Base-by-base conservation (phyloP, 306 rosid genomes). In the Lupinus albus region DNA sequence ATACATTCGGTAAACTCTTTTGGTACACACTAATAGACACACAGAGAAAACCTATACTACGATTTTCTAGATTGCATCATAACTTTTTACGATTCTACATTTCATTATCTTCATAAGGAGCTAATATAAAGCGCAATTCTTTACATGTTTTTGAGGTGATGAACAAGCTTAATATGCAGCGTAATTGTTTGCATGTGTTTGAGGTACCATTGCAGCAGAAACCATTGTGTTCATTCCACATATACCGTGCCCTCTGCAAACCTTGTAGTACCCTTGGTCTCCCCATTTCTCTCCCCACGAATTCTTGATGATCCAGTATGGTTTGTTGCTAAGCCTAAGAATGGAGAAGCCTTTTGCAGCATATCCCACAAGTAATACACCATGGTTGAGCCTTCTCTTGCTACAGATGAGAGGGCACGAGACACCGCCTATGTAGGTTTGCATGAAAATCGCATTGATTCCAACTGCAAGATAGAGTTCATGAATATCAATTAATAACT, bases 231-330 rank as follows among this genome's bases (percentile, higher is more conserved):
- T 84, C 79, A 89, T 80, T 8, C 98, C 95, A 21, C 96, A 89
- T 85, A 92, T 92, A 13, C 79, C 81, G 3, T 72, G 82, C 21
- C 96, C 96, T 9, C 89, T 66, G 17, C 98, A 89, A 30, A 92
- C 87, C 12, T 38, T 76, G 68, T 84, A 87, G 41, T 87, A 92
- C 0, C 98, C 94, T 0, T 60, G 8, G 41, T 83, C 95, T 0
- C 98, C 98, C 98, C 98, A 89, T 10, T 25, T 28, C 47, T 72
- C 41, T 0, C 96, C 96, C 96, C 96, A 92, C 0, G 98, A 92
- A 33, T 92, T 92, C 73, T 92, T 92, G 60, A 92, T 92, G 16
- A 82, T 86, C 98, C 96, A 92, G 20, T 87, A 87, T 0, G 93
- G 95, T 39, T 77, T 75, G 58, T 89, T 67, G 14, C 86, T 5